These are phyloP conservation scores for Candida nonsorbophila DNA, from an alignment of 805 yeast species.

Conservation along the genomic window DNA sequence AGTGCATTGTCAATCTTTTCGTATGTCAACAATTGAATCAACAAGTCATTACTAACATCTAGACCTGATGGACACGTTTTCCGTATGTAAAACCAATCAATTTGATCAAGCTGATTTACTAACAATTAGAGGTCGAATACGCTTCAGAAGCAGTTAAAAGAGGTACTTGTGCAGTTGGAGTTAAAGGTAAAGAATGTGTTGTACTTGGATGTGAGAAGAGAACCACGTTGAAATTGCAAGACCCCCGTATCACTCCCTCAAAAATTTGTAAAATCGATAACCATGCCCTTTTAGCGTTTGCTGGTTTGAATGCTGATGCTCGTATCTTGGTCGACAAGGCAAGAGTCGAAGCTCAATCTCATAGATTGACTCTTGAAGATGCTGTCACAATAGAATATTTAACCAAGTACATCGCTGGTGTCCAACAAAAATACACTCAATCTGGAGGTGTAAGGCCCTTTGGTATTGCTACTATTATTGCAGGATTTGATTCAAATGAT, in stretches of 20 bases:
- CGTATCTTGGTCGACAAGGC: conserved; percentile 92
- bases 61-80: conserved; percentile 99
- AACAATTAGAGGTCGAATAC: conserved; percentile 77
- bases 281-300: conserved; percentile 89
- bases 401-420: conserved; percentile 95
- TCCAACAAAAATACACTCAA: conserved; percentile 94
- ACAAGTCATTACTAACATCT: conserved; percentile 23
- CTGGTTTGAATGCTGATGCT: conserved; percentile 98
- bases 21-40: conserved; percentile 40
- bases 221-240: conserved; percentile 91
- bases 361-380: conserved; percentile 89
- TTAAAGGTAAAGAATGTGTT: conserved; percentile 82
- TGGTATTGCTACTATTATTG: conserved; percentile 91
- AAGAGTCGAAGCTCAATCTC: conserved; percentile 93
- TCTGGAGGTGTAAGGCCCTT: conserved; percentile 98
- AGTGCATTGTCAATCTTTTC: conserved; percentile 96
- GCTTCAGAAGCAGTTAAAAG: conserved; percentile 97
- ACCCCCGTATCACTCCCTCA: conserved; percentile 92
- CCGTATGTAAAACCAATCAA: conserved; percentile 45
- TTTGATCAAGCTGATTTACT: conserved; percentile 13
- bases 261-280: conserved; percentile 88
- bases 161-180: conserved; percentile 98
- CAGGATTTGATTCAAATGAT: conserved; percentile 91
- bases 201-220: conserved; percentile 96
- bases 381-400: conserved; percentile 87